Percentiles rank a stretch among this genome's conserved stretches.
Conservation (phyloP, 2,329 filamentous ascomycete genomes). For the Penicillium sclerotiorum region DNA sequence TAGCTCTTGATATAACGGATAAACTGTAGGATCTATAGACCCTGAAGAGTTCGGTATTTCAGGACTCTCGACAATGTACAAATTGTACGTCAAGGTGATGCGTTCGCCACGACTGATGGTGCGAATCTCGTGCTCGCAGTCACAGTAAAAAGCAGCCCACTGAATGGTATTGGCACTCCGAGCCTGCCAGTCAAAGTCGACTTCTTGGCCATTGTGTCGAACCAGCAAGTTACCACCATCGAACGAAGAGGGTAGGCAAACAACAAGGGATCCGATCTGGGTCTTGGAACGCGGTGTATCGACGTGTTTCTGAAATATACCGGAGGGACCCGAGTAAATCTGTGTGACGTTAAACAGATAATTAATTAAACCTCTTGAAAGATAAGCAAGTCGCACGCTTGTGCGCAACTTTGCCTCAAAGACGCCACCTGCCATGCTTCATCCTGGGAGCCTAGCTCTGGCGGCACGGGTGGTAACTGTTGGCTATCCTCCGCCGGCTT, state of each 20-base stretch:
- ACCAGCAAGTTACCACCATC: conserved; percentile 39
- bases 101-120: conserved; percentile 56
- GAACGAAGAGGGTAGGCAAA: conserved; percentile 50
- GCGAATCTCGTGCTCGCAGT: conserved; percentile 42
- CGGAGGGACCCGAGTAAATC: conserved; percentile 57
- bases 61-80: neutral
- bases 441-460: too few species aligned
- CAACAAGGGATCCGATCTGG: conserved; percentile 59
- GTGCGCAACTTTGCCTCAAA: too few species aligned
- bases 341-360: too few species aligned
- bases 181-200: conserved; percentile 31
- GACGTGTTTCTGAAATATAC: conserved; percentile 55
- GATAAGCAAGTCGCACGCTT: too few species aligned
- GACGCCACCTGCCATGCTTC: too few species aligned
- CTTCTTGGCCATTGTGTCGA: conserved; percentile 31
- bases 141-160: conserved; percentile 43
- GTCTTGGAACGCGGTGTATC: conserved; percentile 54
- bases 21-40: neutral
- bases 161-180: conserved; percentile 28
- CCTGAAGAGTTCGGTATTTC: too few species aligned
- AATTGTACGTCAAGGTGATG: conserved; percentile 38
- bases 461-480: too few species aligned
- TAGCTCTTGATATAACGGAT: neutral
- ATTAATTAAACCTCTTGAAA: too few species aligned
- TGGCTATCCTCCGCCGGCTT: too few species aligned